phyloP scores from a whole-genome alignment of 306 rosid species.

The Cucurbita pepo region DNA sequence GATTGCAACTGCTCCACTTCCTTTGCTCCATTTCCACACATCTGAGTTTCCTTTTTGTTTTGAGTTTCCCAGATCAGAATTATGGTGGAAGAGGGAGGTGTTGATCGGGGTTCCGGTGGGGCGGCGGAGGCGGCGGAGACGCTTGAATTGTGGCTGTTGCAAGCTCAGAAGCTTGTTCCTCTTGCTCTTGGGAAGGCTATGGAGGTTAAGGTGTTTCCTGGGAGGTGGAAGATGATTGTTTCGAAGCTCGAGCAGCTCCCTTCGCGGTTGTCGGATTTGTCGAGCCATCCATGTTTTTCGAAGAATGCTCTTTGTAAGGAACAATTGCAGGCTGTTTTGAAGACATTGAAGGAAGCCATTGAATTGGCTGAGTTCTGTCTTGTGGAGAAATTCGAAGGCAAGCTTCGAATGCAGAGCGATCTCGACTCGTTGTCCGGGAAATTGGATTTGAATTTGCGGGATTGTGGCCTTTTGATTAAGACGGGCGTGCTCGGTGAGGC shows the following conservation, averaged over 20 bases:
- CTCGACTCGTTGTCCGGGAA: conserved; percentile 65
- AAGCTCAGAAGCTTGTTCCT: conserved; percentile 65
- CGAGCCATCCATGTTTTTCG: conserved; percentile 92
- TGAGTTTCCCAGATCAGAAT: conserved; percentile 18
- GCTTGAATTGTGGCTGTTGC: conserved; percentile 48
- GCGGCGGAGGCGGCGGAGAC: conserved; percentile 13
- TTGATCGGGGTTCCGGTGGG: not conserved
- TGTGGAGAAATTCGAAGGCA: conserved; percentile 65
- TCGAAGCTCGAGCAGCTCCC: conserved; percentile 84
- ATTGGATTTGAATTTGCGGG: conserved; percentile 74
- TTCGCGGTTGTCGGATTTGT: conserved; percentile 54
- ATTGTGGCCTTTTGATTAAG: conserved; percentile 72
- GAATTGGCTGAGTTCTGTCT: conserved; percentile 60
- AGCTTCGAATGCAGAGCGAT: conserved; percentile 89
- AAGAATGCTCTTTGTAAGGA: conserved; percentile 86
- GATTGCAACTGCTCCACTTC: conserved; percentile 1
- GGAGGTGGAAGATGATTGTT: conserved; percentile 75
- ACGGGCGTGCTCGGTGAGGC: conserved; percentile 88
- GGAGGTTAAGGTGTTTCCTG: conserved; percentile 67
- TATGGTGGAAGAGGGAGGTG: conserved; percentile 58
- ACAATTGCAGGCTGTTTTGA: conserved; percentile 72
- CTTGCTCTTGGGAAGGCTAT: conserved; percentile 44
- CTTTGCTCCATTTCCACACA: not conserved
- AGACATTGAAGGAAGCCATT: conserved; percentile 34
- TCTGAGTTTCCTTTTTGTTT: conserved; percentile 1